Evolutionary conservation across 495 filamentous ascomycete species (phyloP), one percentile per base, ranked within the genome.

Genomic region (Podospora tetraspora): DNA sequence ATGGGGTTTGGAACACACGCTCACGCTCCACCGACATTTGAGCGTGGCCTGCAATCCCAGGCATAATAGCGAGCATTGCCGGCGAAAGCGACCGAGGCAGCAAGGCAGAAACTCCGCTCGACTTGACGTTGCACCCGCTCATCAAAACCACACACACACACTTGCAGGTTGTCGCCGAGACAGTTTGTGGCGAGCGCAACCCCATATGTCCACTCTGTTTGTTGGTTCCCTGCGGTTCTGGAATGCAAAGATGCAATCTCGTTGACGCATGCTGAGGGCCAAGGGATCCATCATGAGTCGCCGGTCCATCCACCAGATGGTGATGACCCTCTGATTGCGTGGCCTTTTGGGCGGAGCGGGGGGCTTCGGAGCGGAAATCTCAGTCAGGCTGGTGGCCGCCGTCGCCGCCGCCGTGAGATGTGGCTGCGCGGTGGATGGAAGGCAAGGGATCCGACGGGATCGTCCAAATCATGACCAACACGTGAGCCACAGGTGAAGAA

Each of bases 1-100:
- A 73, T 68, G 69, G 67, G 61, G 66, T 65, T 67, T 72, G 70
- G 65, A 66, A 59, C 66, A 29, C 27, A 21, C 37, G 23, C 57
- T 37, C 29, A 7, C 32, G 2, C 61, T 21, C n/a, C 23, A 62
- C 22, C 25, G 25, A 61, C 23, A 11, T n/a, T n/a, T 19, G 27
- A 21, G 0, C 0, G 10, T 27, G 27, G 25, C 24, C 22, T n/a
- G 25, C 52, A 57, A 56, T 23, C 8, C 37, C 43, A 64, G 43
- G 62, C 62, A 57, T 30, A 16, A n/a, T 6, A n/a, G 43, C 43
- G 43, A 52, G 16, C 43, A 12, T 43, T 13, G 13, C 16, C 37
- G 13, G 13, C 37, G 16, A 16, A 43, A 43, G 13, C 37, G 37
- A 43, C 43, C 43, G 19, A 52, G 43, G 43, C 43, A 19, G 19